These are phyloP conservation scores for Sporothrix mexicana DNA, from an alignment of 2,329 filamentous ascomycete genomes.

Conservation along the genomic window DNA sequence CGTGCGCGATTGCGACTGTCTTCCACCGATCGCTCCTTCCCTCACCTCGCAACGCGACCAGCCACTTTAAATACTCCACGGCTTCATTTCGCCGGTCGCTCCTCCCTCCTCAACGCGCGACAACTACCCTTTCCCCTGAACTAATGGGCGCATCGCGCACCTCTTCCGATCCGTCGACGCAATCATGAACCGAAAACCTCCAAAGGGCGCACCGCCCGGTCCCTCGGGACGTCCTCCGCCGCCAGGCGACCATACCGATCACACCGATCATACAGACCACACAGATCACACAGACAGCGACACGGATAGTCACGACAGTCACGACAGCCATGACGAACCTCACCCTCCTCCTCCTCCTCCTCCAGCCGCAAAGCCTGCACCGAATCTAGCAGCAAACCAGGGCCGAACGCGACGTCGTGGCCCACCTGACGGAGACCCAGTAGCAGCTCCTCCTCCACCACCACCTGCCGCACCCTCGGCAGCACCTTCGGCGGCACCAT, in stretches of 20 bases:
- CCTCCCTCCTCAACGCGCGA: background rate
- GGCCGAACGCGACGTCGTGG: background rate
- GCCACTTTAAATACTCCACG: background rate
- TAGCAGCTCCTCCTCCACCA: conserved; percentile 3
- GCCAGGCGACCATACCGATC: conserved; percentile 7
- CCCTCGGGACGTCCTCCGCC: background rate
- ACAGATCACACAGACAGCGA: conserved; percentile 5
- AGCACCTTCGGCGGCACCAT: background rate
- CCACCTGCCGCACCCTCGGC: background rate
- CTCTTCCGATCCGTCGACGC: background rate
- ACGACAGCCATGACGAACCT: conserved; percentile 18
- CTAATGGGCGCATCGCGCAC: conserved; percentile 19
- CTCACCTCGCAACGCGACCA: conserved; percentile 9
- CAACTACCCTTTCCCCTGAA: background rate
- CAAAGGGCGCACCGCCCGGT: background rate
- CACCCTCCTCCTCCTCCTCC: conserved; percentile 4
- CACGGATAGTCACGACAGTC: conserved; percentile 24
- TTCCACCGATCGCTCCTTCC: conserved; percentile 24
- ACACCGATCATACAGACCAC: background rate
- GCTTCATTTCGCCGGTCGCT: background rate
- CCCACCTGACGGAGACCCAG: background rate
- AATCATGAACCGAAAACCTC: conserved; percentile 22
- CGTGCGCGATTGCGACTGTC: background rate
- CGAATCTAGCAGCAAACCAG: conserved; percentile 14
- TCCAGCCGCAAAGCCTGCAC: background rate